Conservation (phyloP, 306 rosid genomes). For the Lathyrus aphaca region DNA sequence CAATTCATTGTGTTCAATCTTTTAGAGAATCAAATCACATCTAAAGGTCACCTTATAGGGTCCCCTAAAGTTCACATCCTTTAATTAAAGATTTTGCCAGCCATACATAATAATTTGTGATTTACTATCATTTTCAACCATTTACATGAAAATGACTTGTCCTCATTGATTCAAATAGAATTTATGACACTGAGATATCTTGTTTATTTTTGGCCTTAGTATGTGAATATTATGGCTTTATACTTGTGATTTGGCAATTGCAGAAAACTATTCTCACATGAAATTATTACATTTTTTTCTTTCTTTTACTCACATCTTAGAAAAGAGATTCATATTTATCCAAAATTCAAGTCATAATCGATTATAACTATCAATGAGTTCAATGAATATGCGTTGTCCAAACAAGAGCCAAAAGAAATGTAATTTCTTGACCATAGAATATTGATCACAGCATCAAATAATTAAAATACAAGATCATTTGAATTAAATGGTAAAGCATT, state of each 20-base stretch:
- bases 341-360: conserved; percentile 8
- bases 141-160: conserved; percentile 43
- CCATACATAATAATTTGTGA: conserved; percentile 31
- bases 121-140: conserved; percentile 44
- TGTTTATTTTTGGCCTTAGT: conserved; percentile 37
- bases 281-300: neutral
- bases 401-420: conserved; percentile 23
- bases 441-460: no score
- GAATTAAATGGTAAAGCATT: no score
- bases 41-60: conserved; percentile 14
- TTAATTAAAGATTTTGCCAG: conserved; percentile 36
- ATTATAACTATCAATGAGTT: neutral
- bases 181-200: conserved; percentile 32
- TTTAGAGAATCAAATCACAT: conserved; percentile 9
- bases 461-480: no score
- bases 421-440: neutral
- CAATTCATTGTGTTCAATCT: conserved; percentile 22
- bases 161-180: conserved; percentile 25
- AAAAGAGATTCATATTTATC: neutral
- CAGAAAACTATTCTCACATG: conserved; percentile 20
- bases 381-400: conserved; percentile 16
- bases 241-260: conserved; percentile 1
- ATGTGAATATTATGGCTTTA: conserved; percentile 22
- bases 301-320: neutral
- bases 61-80: conserved; percentile 23